phyloP scores from a whole-genome alignment of 2,329 filamentous ascomycete species.

The Hypomyces perniciosus region DNA sequence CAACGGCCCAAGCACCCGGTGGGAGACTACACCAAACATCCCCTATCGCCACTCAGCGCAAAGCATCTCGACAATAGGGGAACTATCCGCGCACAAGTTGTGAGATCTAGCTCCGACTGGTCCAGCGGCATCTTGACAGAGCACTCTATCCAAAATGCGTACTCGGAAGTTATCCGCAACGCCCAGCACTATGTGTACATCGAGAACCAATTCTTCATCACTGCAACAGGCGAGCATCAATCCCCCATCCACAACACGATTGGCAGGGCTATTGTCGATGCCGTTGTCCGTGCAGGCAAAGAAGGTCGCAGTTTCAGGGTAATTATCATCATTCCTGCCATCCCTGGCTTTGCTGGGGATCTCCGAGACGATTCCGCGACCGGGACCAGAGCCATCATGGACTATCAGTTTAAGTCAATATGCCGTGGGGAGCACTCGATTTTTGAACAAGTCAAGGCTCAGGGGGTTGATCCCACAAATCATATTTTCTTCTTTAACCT shows the following conservation, averaged over 20 bases:
- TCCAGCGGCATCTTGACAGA: conserved; percentile 83
- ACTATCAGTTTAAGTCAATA: conserved; percentile 97
- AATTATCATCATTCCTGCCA: conserved; percentile 82
- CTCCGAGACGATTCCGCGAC: conserved; percentile 74
- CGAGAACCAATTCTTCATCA: conserved; percentile 98
- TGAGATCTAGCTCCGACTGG: conserved; percentile 91
- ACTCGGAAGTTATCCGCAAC: conserved; percentile 75
- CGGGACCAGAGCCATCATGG: conserved; percentile 92
- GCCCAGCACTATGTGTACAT: conserved; percentile 95
- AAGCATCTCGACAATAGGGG: conserved; percentile 63
- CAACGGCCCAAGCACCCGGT: conserved; percentile 86
- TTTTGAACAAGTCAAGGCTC: conserved; percentile 64
- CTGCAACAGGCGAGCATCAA: conserved; percentile 85
- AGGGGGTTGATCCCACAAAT: conserved; percentile 70
- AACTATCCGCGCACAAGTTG: conserved; percentile 72
- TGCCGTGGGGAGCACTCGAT: conserved; percentile 89
- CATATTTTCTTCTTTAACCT: conserved; percentile 94
- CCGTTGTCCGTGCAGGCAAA: conserved; percentile 72
- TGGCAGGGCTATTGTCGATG: conserved; percentile 84
- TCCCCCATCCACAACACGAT: conserved; percentile 81
- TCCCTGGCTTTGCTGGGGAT: conserved; percentile 92
- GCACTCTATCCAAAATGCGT: conserved; percentile 82
- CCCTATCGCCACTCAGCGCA: conserved; percentile 59
- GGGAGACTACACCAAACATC: conserved; percentile 80
- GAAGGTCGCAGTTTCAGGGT: conserved; percentile 84